Percentiles rank a stretch among this genome's conserved stretches.
Conservation (phyloP, 768 basidiomycete genomes). For the Lactarius psammicola region DNA sequence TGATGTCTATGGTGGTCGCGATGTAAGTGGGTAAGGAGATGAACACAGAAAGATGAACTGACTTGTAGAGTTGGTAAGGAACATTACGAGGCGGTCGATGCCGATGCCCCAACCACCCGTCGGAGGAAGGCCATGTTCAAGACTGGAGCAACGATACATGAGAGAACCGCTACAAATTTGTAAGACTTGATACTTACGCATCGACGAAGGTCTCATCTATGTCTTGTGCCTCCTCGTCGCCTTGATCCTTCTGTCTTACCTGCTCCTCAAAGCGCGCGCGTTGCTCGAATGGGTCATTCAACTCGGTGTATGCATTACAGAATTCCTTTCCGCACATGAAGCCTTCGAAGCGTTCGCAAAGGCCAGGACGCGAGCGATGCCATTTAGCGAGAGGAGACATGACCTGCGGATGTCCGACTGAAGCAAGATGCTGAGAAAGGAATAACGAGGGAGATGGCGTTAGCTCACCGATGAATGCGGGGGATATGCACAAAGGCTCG, state of each 20-base stretch:
- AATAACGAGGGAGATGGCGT: not conserved
- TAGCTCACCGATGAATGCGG: conserved; percentile 83
- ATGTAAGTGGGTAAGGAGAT: conserved; percentile 16
- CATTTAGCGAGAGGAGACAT: conserved; percentile 99
- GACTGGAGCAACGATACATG: conserved; percentile 43
- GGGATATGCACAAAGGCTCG: conserved; percentile 94
- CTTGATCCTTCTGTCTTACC: conserved; percentile 89
- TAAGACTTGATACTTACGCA: conserved; percentile 56
- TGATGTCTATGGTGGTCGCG: conserved; percentile 64
- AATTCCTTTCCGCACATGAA: conserved; percentile 99
- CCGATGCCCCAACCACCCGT: conserved; percentile 98
- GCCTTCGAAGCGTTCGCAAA: conserved; percentile 98
- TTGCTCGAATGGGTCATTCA: conserved; percentile 99
- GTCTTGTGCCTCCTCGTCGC: conserved; percentile 97
- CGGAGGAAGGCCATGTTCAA: conserved; percentile 96
- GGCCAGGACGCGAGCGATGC: conserved; percentile 93
- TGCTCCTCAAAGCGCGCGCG: conserved; percentile 94
- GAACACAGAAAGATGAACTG: conserved; percentile 33
- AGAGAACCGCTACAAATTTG: not conserved
- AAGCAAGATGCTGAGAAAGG: not conserved
- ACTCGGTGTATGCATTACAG: conserved; percentile 98
- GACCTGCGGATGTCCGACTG: conserved; percentile 97
- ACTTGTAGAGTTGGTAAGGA: conserved; percentile 96
- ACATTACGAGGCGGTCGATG: conserved; percentile 97
- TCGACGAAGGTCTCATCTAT: conserved; percentile 95